These are phyloP conservation scores for Vitis amurensis DNA, from an alignment of 164 flowering plant genomes.

Conservation along the genomic window DNA sequence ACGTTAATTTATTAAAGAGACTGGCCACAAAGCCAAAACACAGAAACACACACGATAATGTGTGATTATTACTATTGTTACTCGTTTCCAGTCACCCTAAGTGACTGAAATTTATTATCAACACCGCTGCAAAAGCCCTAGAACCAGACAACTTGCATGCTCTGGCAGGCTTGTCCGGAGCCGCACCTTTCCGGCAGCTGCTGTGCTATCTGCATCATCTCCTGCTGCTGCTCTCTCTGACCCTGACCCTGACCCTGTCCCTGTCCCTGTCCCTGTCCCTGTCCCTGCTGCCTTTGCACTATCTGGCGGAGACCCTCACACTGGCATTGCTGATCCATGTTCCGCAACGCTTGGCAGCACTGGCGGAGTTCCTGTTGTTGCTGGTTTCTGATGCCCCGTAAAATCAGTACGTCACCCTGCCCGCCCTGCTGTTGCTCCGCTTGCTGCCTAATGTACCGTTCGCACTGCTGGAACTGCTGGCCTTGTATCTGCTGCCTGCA, in stretches of 20 bases:
- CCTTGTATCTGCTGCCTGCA: constrained; percentile 10
- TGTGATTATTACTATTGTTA: too few species aligned
- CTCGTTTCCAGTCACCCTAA: too few species aligned
- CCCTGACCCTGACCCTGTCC: neutral
- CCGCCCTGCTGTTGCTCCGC: neutral
- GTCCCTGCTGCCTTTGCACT: neutral
- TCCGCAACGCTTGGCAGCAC: constrained; percentile 13
- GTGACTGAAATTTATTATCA: too few species aligned
- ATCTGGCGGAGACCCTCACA: neutral
- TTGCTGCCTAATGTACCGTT: neutral
- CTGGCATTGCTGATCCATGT: neutral
- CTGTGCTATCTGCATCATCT: neutral
- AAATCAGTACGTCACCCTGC: neutral
- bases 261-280: neutral
- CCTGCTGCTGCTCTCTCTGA: neutral
- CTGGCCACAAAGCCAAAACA: too few species aligned
- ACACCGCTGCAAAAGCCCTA: neutral
- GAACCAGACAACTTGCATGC: neutral
- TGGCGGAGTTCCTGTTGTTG: neutral
- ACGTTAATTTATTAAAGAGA: too few species aligned
- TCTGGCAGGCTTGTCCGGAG: neutral
- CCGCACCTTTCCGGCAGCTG: neutral
- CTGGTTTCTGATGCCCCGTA: neutral
- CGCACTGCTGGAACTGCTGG: constrained; percentile 5
- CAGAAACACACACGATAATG: too few species aligned